phyloP scores from a whole-genome alignment of 257 asterid genomes.

The Petrea volubilis region DNA sequence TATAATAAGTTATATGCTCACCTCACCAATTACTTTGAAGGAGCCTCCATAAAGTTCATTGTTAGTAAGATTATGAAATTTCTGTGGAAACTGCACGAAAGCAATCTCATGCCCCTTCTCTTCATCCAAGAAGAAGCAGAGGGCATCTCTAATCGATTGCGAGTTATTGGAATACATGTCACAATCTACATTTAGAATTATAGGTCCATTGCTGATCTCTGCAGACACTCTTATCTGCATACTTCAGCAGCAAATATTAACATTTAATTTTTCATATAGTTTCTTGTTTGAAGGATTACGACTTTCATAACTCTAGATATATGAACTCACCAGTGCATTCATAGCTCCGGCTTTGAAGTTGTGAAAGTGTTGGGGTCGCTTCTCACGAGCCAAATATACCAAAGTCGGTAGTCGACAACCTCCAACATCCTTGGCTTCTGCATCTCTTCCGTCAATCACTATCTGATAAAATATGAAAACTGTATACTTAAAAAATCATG shows the following conservation, averaged over 20 bases:
- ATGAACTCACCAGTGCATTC: too few species aligned
- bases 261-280: neutral
- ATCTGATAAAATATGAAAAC: conserved; percentile 37
- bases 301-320: too few species aligned
- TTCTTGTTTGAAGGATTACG: conserved; percentile 21
- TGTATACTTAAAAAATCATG: too few species aligned
- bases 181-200: too few species aligned
- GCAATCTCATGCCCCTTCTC: conserved; percentile 60
- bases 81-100: conserved; percentile 77
- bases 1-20: conserved; percentile 20
- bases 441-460: conserved; percentile 52
- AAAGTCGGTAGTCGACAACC: conserved; percentile 60
- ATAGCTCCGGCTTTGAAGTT: too few species aligned
- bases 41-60: conserved; percentile 68
- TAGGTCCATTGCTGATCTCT: too few species aligned
- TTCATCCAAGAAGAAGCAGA: conserved; percentile 87
- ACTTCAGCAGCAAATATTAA: conserved; percentile 3
- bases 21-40: conserved; percentile 42
- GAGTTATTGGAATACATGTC: too few species aligned
- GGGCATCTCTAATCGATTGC: too few species aligned
- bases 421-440: conserved; percentile 46
- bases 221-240: conserved; percentile 86
- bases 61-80: conserved; percentile 54
- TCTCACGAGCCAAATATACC: too few species aligned
- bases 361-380: too few species aligned